These are phyloP conservation scores for Tulasnella sp. DNA, from an alignment of 768 basidiomycete species.

Conservation along the genomic window DNA sequence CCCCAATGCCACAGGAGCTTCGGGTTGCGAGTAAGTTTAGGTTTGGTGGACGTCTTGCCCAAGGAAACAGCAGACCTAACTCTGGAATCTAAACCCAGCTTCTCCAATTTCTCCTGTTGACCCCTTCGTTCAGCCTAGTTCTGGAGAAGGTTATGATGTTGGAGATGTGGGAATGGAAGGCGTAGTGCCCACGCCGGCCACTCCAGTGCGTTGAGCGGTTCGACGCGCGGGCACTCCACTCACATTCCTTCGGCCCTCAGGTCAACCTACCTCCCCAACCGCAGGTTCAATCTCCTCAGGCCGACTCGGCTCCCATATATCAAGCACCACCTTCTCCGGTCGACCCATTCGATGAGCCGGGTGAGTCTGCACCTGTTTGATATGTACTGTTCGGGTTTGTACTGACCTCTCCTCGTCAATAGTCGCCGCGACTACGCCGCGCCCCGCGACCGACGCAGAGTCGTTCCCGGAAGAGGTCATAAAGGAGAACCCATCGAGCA, in stretches of 20 bases:
- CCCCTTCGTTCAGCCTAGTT: not conserved
- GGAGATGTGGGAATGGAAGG: not conserved
- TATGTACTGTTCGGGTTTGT: not conserved
- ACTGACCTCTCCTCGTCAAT: not conserved
- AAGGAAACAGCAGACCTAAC: not conserved
- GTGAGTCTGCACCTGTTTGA: not conserved
- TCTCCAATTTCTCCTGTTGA: not conserved
- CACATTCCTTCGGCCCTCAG: no score
- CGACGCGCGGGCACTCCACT: no score
- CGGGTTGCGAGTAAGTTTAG: not conserved
- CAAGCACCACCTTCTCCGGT: not conserved
- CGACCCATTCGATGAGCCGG: not conserved
- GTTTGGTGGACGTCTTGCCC: not conserved
- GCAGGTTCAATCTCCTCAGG: no score
- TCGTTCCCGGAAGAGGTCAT: not conserved
- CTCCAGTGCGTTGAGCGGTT: not conserved
- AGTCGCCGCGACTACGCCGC: not conserved
- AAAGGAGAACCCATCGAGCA: not conserved
- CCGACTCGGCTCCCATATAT: not conserved
- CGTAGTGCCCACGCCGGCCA: not conserved
- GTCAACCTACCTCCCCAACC: no score
- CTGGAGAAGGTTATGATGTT: not conserved
- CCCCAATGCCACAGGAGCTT: not conserved
- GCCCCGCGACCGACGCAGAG: not conserved
- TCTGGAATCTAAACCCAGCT: not conserved